Evolutionary conservation across 1,284 basidiomycete genomes (phyloP).

Genomic region (Ceratobasidium sp.): DNA sequence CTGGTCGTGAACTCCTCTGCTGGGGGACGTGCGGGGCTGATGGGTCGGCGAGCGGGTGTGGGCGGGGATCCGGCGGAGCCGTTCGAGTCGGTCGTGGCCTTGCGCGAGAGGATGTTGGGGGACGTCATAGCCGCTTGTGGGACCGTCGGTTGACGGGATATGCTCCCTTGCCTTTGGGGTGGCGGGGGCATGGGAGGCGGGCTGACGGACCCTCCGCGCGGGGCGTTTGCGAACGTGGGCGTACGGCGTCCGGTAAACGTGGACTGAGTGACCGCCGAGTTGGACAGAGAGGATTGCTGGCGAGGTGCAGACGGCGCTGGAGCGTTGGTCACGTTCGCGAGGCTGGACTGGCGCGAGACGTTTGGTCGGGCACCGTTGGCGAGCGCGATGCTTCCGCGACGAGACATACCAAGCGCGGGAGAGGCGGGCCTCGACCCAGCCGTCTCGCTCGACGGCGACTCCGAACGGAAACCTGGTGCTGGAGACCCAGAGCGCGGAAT

Average conservation of each 20-base stretch:
- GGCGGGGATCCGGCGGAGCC: conserved; percentile 23
- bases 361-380: not conserved
- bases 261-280: not conserved
- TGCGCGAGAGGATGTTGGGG: conserved; percentile 20
- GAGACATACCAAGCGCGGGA: conserved; percentile 9
- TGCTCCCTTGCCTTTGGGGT: conserved; percentile 18
- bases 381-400: conserved; percentile 24
- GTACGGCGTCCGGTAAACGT: conserved; percentile 9
- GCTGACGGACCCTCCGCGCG: conserved; percentile 1
- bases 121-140: conserved; percentile 17
- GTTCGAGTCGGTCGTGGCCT: conserved; percentile 29
- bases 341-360: conserved; percentile 22
- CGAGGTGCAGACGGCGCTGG: not conserved
- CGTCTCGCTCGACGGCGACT: conserved; percentile 29
- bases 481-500: conserved; percentile 10
- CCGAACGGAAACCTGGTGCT: not conserved
- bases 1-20: conserved; percentile 18
- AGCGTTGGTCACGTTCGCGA: conserved; percentile 18
- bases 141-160: not conserved
- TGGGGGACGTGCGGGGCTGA: not conserved
- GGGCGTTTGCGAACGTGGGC: conserved; percentile 9
- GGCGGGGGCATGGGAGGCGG: conserved; percentile 21
- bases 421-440: conserved; percentile 1
- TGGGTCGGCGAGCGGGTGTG: not conserved
- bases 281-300: not conserved